phyloP scores from a whole-genome alignment of 116 monocot genomes.

The Zostera marina region DNA sequence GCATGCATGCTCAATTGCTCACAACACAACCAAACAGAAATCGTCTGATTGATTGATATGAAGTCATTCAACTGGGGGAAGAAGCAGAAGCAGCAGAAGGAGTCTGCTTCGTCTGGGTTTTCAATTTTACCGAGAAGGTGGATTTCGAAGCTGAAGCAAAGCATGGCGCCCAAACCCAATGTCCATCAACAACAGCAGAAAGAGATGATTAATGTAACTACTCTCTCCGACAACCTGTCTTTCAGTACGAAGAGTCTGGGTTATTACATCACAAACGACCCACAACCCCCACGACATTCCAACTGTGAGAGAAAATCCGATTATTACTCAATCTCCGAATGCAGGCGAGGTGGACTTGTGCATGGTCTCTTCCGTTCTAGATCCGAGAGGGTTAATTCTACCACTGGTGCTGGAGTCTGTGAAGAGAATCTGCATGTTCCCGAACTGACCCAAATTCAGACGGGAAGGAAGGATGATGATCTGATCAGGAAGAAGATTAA shows the following conservation, averaged over 20 bases:
- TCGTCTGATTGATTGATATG: too few species aligned
- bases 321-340: slow-evolving; percentile 1
- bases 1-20: too few species aligned
- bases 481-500: not conserved
- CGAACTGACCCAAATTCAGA: slow-evolving; percentile 4
- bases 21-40: too few species aligned
- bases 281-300: slow-evolving; percentile 1
- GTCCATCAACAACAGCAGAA: not conserved
- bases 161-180: not conserved
- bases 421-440: not conserved
- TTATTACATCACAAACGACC: not conserved
- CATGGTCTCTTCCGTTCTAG: not conserved
- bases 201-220: not conserved
- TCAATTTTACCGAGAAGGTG: slow-evolving; percentile 8
- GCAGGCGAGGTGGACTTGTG: too few species aligned
- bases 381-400: not conserved
- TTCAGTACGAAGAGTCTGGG: slow-evolving; percentile 4
- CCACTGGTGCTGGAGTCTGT: not conserved
- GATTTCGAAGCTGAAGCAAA: slow-evolving; percentile 14
- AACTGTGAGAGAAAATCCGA: slow-evolving; percentile 7
- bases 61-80: not conserved
- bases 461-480: not conserved
- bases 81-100: slow-evolving; percentile 2
- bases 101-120: slow-evolving; percentile 1
- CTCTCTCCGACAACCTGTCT: slow-evolving; percentile 8